Evolutionary conservation across 2,329 filamentous ascomycete genomes (phyloP).

Genomic region (Colletotrichum liriopes): DNA sequence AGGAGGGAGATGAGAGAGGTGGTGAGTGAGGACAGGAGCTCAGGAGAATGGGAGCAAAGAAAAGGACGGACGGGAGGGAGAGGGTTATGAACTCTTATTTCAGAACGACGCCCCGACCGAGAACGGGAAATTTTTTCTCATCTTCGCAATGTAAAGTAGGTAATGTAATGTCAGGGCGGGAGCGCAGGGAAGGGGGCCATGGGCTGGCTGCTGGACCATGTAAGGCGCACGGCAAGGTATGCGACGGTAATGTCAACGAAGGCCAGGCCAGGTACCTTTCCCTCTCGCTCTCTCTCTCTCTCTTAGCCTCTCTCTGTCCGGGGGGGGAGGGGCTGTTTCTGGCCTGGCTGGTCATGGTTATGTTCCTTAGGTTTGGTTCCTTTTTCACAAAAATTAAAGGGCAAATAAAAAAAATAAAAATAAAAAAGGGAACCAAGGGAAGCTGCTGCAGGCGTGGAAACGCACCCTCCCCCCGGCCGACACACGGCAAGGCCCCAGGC

Average conservation of each 20-base stretch:
- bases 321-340: constrained; percentile 1
- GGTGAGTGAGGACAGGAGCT: constrained; percentile 30
- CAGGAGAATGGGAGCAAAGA: constrained; percentile 23
- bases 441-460: constrained; percentile 25
- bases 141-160: constrained; percentile 37
- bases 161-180: constrained; percentile 42
- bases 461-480: constrained; percentile 35
- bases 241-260: constrained; percentile 5
- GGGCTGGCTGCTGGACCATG: constrained; percentile 21
- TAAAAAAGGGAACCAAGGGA: constrained; percentile 35
- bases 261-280: constrained; percentile 11
- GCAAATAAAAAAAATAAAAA: constrained; percentile 28
- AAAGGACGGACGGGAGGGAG: constrained; percentile 38
- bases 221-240: constrained; percentile 16
- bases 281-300: not conserved
- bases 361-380: constrained; percentile 43
- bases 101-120: constrained; percentile 35
- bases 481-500: constrained; percentile 25
- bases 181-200: constrained; percentile 40
- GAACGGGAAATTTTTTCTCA: constrained; percentile 42
- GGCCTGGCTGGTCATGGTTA: constrained; percentile 3
- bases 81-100: constrained; percentile 41
- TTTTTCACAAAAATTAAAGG: constrained; percentile 41
- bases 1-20: constrained; percentile 22
- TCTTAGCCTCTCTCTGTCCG: not conserved